Percentiles rank a stretch among this genome's conserved stretches.
These are phyloP conservation scores for Phytophthora fragariae DNA, from an alignment of 352 stramenopile species.

Conservation along the genomic window DNA sequence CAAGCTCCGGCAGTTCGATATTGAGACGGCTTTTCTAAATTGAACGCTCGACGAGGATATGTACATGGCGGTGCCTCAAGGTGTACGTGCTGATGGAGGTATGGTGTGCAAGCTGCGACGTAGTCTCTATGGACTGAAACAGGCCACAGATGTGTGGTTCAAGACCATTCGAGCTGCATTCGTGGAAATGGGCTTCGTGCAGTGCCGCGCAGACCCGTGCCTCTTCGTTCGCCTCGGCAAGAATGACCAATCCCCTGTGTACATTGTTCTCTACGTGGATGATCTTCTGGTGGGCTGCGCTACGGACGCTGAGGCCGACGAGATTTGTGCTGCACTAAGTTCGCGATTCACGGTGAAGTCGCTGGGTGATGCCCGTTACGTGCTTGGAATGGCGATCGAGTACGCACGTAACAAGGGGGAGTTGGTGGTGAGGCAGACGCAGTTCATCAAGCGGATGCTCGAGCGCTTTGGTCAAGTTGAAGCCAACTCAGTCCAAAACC, in stretches of 20 bases:
- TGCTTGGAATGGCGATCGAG: constrained; percentile 27
- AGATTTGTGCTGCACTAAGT: background rate
- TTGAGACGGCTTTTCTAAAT: constrained; percentile 52
- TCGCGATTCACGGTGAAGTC: constrained; percentile 17
- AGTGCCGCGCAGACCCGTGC: background rate
- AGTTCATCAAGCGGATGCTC: constrained; percentile 18
- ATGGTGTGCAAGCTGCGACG: constrained; percentile 35
- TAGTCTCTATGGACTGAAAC: constrained; percentile 47
- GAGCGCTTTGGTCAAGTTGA: background rate
- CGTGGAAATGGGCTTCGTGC: constrained; percentile 4
- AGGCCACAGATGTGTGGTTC: constrained; percentile 41
- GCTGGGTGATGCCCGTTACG: constrained; percentile 23
- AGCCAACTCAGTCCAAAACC: constrained; percentile 9
- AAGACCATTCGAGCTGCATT: constrained; percentile 26
- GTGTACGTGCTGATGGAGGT: constrained; percentile 6
- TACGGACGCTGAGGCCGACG: constrained; percentile 1
- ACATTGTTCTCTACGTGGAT: constrained; percentile 26
- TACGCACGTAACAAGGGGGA: constrained; percentile 13
- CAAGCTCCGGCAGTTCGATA: constrained; percentile 31
- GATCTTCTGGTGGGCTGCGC: constrained; percentile 22
- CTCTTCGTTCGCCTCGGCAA: background rate
- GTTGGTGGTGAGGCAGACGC: constrained; percentile 6
- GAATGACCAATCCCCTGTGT: constrained; percentile 1
- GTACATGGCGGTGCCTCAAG: constrained; percentile 35
- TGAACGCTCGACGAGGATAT: constrained; percentile 36